Evolutionary conservation across 2,329 filamentous ascomycete genomes (phyloP), one percentile per base, ranked within the genome.

Genomic region (Xylariaceae sp.): DNA sequence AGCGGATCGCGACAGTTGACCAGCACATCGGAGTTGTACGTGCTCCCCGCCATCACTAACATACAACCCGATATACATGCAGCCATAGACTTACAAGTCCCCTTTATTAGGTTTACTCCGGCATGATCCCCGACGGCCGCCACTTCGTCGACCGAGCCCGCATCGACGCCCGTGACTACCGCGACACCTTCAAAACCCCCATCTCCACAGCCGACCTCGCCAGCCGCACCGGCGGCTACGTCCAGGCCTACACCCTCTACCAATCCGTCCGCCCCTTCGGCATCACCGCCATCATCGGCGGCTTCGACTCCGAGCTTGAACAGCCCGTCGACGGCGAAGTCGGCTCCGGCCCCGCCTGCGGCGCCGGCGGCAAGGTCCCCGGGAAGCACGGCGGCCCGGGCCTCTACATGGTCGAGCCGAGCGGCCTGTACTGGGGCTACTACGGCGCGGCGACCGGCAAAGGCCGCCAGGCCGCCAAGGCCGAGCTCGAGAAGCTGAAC

Each of bases 381-480:
- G 85, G 85, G 70, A 87, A 85, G 74, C 86, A 92, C 73, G 94
- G 94, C 68, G 94, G 93, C 1, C 94, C 94, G 18, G 92, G 87
- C 64, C 84, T 99, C 63, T 99, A 97, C 83, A 99, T 99, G 94
- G 93, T 99, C 69, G 94, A 99, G 80, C 94, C 94, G 48, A 96
- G 92, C 71, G 94, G 94, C 58, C 78, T 93, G 67, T 97, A 96
- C 82, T 99, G 94, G 94, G 94, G 94, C 61, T 99, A 99, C 82
- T 97, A 97, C 75, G 94, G 94, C 69, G 94, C 94, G 45, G 94
- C 94, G 53, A 97, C 94, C 11, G 94, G 94, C 72, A 99, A 99
- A 78, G 94, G 94, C 64, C 85, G 94, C 69, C 94, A 99, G 79
- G 88, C 92, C 56, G 94, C 94, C 72, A 99, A 99, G 82, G 92